Base-by-base conservation (phyloP, 192 early-diverging fungal genomes). In the Linnemannia zychae region DNA sequence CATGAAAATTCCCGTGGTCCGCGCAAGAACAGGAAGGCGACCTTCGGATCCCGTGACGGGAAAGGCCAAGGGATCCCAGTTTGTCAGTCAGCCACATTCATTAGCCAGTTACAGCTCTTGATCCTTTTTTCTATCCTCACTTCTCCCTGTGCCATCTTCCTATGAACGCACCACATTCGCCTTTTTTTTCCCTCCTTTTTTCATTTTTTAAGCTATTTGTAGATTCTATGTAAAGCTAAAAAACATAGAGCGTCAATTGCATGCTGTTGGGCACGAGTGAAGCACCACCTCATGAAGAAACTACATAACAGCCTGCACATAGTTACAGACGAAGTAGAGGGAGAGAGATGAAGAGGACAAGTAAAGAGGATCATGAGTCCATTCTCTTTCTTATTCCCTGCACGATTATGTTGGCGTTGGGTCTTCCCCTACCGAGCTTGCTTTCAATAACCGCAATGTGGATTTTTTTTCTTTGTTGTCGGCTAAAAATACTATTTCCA, bases 1-100 rank as follows among this genome's bases (percentile, higher is more conserved):
- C 28, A 31, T 63, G 57, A 63, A 28, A 63, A 63, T 63, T 63
- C 57, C 57, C 57, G 57, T 63, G 57, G 57, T 63, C 57, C 57
- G 57, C 22, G 52, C n/a, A 57, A n/a, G 22, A 57, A 48, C 16
- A 50, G 24, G 3, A 22, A 63, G 52, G 7, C 52, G 22, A 28
- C 2, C 57, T 9, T 63, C 57, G 57, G 57, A 63, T 31, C 57
- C 57, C 57, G 24, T 63, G 57, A 63, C n/a, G 57, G 57, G 50
- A n/a, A 44, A 44, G 40, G 40, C n/a, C n/a, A 9, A 44, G 9
- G 40, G 40, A 44, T 44, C 40, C 40, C 40, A 9, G 40, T 9
- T 9, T 6, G 40, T 44, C 40, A 44, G 40, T 44, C 40, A 44
- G 40, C 9, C 40, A 44, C n/a, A n/a, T n/a, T n/a, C n/a, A n/a